Percentiles rank a stretch among this genome's conserved stretches.
Conservation (phyloP, 768 basidiomycete species). For the Lactarius trivialis region DNA sequence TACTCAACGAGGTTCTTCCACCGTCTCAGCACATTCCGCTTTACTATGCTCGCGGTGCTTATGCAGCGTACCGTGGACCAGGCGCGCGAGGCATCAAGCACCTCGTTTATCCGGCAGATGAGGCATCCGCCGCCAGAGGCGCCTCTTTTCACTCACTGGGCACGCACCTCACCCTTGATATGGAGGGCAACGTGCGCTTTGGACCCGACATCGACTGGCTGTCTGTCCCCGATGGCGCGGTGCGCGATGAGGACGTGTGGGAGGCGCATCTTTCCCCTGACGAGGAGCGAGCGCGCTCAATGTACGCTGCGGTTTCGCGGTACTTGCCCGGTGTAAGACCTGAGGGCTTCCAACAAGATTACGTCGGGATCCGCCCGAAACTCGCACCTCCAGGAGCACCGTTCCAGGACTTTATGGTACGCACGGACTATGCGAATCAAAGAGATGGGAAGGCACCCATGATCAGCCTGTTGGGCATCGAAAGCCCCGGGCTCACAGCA, state of each 20-base stretch:
- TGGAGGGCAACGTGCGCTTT: constrained; percentile 80
- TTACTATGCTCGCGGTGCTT: constrained; percentile 80
- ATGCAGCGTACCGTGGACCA: constrained; percentile 80
- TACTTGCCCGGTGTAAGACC: constrained; percentile 63
- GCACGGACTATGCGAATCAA: constrained; percentile 45
- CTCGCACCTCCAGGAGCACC: constrained; percentile 64
- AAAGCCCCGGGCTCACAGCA: constrained; percentile 87
- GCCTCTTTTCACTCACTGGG: constrained; percentile 74
- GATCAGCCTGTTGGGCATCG: constrained; percentile 85
- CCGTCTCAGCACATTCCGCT: constrained; percentile 54
- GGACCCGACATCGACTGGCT: constrained; percentile 94
- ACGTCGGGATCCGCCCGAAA: constrained; percentile 84
- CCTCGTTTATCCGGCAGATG: constrained; percentile 90
- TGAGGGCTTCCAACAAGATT: constrained; percentile 69
- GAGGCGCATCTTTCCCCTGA: constrained; percentile 53
- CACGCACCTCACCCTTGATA: constrained; percentile 84
- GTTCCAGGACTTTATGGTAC: constrained; percentile 81
- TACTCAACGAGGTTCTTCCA: constrained; percentile 65
- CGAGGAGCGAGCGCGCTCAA: constrained; percentile 52
- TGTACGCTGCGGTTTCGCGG: constrained; percentile 62
- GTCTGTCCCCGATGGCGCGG: constrained; percentile 38
- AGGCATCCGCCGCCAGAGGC: constrained; percentile 46
- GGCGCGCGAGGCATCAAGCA: constrained; percentile 61
- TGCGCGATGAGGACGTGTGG: constrained; percentile 72
- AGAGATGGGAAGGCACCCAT: constrained; percentile 39